Evolutionary conservation across 257 asterid species (phyloP), one percentile per base, ranked within the genome.

Genomic region (Ophiorrhiza pumila): DNA sequence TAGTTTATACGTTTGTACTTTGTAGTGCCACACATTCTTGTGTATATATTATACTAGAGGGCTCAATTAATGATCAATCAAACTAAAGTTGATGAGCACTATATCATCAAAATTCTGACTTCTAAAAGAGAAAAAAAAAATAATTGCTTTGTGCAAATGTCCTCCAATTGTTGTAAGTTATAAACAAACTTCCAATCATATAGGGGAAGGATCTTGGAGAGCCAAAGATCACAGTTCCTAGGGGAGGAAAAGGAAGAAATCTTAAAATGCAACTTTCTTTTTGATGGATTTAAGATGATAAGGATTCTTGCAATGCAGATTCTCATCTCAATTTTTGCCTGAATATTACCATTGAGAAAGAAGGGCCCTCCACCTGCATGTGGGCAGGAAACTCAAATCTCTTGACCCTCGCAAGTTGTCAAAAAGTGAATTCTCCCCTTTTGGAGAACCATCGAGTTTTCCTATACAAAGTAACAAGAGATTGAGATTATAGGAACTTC

Each of bases 251-350:
- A 56, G 60, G 22, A 47, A 57, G 73, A 69, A 27, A 37, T 43
- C 57, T 55, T 35, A 52, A 62, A 53, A 75, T 47, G 59, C n/a
- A 34, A 27, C 69, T 68, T 65, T 47, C 66, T 69, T 35, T 71
- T 63, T 63, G 66, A 41, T 13, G 76, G 67, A 52, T 49, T 34
- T 76, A 71, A 74, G 62, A 69, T 77, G 80, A 82, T 80, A 80
- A 77, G 82, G 80, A 79, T 79, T 85, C 83, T 59, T 46, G 66
- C 52, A 69, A 52, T 63, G 61, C 79, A 81, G 84, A 81, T 81
- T 76, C 83, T 60, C 65, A 41, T 69, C 63, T 69, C 84, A 80
- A 66, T 23, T 71, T 32, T n/a, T 73, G 62, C 50, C 35, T 73
- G 71, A 78, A 80, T 79, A 79, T 77, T 66, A 59, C 80, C 74